Base-by-base conservation (phyloP, 1,284 basidiomycete species). In the Apiotrichum mycotoxinovorans region DNA sequence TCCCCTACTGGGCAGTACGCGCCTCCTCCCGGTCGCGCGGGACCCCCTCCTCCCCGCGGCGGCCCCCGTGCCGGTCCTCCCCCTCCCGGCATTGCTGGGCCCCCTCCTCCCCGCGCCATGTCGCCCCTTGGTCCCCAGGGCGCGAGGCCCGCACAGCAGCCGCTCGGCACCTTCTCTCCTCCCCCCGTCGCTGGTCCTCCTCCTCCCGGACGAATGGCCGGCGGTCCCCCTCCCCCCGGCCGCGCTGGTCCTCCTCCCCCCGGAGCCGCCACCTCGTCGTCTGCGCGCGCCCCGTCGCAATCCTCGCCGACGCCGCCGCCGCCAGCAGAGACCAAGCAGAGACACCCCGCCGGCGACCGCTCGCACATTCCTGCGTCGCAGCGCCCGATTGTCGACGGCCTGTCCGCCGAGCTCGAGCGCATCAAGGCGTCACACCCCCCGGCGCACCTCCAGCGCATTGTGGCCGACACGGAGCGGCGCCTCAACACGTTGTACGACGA, bases 401-500 rank as follows among this genome's bases (percentile, higher is more conserved):
- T 92, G 40, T 81, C 80, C 14, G 80, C 80, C 44, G 85, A 87
- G 59, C 70, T 91, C 63, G 78, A 80, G 43, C 80, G 81, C 35
- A 74, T 91, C 76, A 89, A 83, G 79, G 84, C 88, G 18, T 22
- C 47, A 17, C 23, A 42, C 26, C 60, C 43, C 52, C 17, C 72
- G 89, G 20, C 33, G 15, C 38, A 87, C 64, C 87, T 94, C 79
- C 89, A 87, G 75, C 86, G 89, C 35, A 83, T 94, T 66, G 84
- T 87, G 0, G 91, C 93, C 59, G 94, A 97, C 70, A 83, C 92
- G 2, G 92, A 96, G 71, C 83, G 91, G 26, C 83, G 94, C 27
- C 81, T 96, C 69, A 93, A 88, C 73, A 83, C 87, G 4, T 78
- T 97, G 52, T 95, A 95, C 67, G 94, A 97, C 73, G 86, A 86